Base-by-base conservation (phyloP, 495 filamentous ascomycete genomes). In the Aspergillus carlsbadensis region DNA sequence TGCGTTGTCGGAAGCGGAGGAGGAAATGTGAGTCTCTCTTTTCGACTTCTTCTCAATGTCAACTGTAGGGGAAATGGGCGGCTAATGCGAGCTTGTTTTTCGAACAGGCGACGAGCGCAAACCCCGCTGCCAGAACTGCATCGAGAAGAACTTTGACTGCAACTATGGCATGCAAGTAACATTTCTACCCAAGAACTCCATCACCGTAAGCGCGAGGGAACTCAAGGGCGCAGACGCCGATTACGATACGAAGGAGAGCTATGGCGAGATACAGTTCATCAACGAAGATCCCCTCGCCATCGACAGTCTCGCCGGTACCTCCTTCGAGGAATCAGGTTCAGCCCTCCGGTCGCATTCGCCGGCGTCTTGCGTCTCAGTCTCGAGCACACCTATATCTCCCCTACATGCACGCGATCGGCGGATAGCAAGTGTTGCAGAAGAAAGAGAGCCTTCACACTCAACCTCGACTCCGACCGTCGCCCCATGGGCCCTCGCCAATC, bases 51-150 rank as follows among this genome's bases (percentile, higher is more conserved):
- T 31, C 5, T 43, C 42, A 7, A 15, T 29, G 2, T 10, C 10
- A 34, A 13, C 42, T 17, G 29, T 8, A 7, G 18, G 33, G 53
- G 22, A 13, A 42, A 31, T 50, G 54, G 53, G 20, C 6, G 21
- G 24, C 5, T 6, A 46, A 24, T 34, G 3, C 22, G 33, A 17
- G 13, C 34, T 14, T 18, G 41, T 57, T 20, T 14, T 8, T 4
- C 10, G 1, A 39, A 7, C 51, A 77, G 76, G 76, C 54, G 74
- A 76, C 46, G 75, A 76, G 58, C 60, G 57, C 48, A 76, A 73
- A 57, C 74, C 76, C 7, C 64, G 57, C 5, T 77, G 76, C 31
- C 68, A 65, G 17, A 76, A 76, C 53, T 78, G 76, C 54, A 66
- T 67, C 53, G 67, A 68, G 31, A 73, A 71, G 29, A 66, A 70